Base-by-base conservation (phyloP, 805 yeast genomes). In the Blastobotrys peoriensis region DNA sequence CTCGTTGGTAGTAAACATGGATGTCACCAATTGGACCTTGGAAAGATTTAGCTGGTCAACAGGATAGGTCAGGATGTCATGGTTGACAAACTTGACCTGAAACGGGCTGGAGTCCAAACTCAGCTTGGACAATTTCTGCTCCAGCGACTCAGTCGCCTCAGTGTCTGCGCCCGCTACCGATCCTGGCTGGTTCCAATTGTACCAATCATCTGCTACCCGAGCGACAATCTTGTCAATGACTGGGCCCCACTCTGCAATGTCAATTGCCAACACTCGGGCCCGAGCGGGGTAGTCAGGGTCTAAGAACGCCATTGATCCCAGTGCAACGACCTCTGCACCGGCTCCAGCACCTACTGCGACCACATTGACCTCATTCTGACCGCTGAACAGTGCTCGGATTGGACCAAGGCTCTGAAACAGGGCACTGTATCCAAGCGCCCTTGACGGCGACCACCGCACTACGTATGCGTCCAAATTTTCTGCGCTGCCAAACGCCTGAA, bases 311-410 rank as follows among this genome's bases (percentile, higher is more conserved):
- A 83, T 66, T 15, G 88, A 71, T 1, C 78, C 76, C 36, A 86
- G 57, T 0, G 77, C 85, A 5, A 76, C 75, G 19, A 86, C 63
- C 59, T 87, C 96, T 2, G 87, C 85, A 3, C 91, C 86, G 0
- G 96, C 96, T 28, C 96, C 96, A 19, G 94, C 96, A 16, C 96
- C 96, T 30, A 88, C 70, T 54, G 82, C 76, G 28, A 86, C 60
- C 0, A 81, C 75, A 4, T 40, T 23, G 23, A 20, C 39, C 20
- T 22, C 16, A 8, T 25, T 8, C 19, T 40, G 33, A 5, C 35
- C 37, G 10, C 13, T n/a, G n/a, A 76, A 56, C 18, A 72, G 33
- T 2, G 64, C 59, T 36, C 62, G 58, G 6, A 79, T 60, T 3
- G 71, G 71, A 3, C 61, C 63, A 22, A 82, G 64, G 10, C 74